Conservation (phyloP, 768 basidiomycete species). For the Myochromella boudieri region DNA sequence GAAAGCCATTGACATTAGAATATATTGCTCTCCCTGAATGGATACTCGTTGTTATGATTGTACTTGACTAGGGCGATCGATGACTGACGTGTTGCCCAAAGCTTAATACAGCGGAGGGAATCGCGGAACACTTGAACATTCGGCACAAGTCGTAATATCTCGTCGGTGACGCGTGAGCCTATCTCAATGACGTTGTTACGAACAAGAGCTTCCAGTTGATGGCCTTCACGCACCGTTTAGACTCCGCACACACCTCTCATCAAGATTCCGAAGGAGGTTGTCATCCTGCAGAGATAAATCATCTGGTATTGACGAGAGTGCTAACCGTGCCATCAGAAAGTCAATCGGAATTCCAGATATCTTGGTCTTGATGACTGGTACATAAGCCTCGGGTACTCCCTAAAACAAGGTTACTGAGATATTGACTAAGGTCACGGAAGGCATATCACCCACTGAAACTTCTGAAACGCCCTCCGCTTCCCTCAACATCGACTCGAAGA, state of each 20-base stretch:
- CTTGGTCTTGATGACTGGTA: conserved; percentile 91
- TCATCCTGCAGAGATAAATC: conserved; percentile 90
- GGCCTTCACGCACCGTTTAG: conserved; percentile 63
- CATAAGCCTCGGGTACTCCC: conserved; percentile 97
- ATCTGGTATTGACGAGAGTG: conserved; percentile 86
- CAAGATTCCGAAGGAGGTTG: conserved; percentile 86
- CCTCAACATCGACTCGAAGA: conserved; percentile 87
- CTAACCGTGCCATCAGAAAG: conserved; percentile 89
- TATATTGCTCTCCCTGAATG: conserved; percentile 88
- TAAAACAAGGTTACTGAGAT: conserved; percentile 29
- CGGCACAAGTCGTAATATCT: conserved; percentile 92
- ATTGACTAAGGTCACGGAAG: not conserved
- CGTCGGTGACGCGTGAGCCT: conserved; percentile 96
- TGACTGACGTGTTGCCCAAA: conserved; percentile 92
- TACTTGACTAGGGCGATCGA: not conserved
- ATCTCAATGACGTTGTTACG: conserved; percentile 7
- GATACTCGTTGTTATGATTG: not conserved
- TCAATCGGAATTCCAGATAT: conserved; percentile 93
- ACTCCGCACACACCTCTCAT: conserved; percentile 94
- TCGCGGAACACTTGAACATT: conserved; percentile 94
- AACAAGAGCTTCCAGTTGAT: not conserved
- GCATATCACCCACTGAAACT: conserved; percentile 69
- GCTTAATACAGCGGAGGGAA: conserved; percentile 91
- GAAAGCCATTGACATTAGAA: conserved; percentile 96
- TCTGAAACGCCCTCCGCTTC: conserved; percentile 82